Evolutionary conservation across 83 land plant genomes (phyloP).

Genomic region (Thuja plicata): DNA sequence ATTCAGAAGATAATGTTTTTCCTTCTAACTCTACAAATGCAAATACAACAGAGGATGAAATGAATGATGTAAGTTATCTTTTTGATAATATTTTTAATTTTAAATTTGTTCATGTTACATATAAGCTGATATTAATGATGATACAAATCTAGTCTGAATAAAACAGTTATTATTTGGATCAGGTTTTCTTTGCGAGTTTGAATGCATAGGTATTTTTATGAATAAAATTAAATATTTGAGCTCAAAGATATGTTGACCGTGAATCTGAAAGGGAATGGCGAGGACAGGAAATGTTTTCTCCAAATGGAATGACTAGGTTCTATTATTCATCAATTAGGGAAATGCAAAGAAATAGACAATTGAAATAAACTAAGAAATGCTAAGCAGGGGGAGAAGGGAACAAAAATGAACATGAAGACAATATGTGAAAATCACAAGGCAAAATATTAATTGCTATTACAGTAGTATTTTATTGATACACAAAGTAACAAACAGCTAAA

Average conservation of each 20-base stretch:
- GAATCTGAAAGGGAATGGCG: not conserved
- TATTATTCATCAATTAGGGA: not conserved
- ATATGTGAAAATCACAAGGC: not conserved
- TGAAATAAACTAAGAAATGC: not conserved
- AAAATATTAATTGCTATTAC: not conserved
- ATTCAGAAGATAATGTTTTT: not conserved
- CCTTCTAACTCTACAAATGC: not conserved
- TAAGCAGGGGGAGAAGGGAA: not conserved
- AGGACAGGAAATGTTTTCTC: not conserved
- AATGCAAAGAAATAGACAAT: not conserved
- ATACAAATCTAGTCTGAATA: not conserved
- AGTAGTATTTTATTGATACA: not conserved
- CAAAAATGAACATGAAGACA: not conserved
- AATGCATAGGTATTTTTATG: not conserved
- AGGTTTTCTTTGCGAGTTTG: not conserved
- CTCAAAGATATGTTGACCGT: not conserved
- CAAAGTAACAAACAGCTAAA: not conserved
- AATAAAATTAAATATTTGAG: not conserved
- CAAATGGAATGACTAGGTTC: not conserved
- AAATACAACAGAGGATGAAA: constrained; percentile 9
- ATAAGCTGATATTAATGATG: not conserved
- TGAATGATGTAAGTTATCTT: constrained; percentile 12
- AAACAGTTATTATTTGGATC: not conserved
- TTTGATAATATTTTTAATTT: not conserved
- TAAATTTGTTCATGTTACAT: not conserved